phyloP scores from a whole-genome alignment of 75 land plant genomes.

The Selaginella tamariscina region DNA sequence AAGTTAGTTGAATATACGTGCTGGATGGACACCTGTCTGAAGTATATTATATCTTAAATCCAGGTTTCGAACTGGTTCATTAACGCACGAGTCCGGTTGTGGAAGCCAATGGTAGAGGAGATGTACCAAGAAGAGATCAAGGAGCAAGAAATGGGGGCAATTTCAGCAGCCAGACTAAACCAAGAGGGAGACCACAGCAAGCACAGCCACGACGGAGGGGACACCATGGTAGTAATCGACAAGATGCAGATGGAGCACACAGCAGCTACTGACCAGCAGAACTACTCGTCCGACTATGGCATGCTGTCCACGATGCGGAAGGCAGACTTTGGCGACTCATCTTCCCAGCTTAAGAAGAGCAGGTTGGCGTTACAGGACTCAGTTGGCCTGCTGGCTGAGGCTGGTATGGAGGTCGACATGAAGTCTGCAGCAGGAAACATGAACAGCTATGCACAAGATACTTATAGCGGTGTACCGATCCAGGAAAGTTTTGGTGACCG shows the following conservation, averaged over 20 bases:
- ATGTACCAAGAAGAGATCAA: slow-evolving; percentile 27
- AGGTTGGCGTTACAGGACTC: neutral
- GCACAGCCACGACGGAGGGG: neutral
- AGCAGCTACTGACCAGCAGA: neutral
- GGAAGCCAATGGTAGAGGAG: slow-evolving; percentile 84
- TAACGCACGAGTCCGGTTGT: slow-evolving; percentile 60
- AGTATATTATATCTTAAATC: neutral
- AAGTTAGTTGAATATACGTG: too few relatives aligned
- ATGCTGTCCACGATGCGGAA: neutral
- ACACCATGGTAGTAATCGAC: neutral
- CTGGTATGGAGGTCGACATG: neutral
- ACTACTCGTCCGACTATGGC: neutral
- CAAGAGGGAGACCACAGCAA: neutral
- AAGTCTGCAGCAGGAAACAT: neutral
- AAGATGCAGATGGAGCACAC: neutral
- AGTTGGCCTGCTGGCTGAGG: neutral
- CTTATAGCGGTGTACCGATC: neutral
- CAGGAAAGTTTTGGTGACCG: neutral
- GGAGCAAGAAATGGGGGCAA: neutral
- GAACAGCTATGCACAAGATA: too few relatives aligned
- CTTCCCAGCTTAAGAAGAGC: neutral
- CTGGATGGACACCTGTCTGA: too few relatives aligned
- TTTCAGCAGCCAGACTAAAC: neutral
- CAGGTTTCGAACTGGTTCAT: slow-evolving; percentile 79
- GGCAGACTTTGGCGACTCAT: neutral